These are phyloP conservation scores for Macaranga tanarius DNA, from an alignment of 441 rosid genomes.

Conservation along the genomic window DNA sequence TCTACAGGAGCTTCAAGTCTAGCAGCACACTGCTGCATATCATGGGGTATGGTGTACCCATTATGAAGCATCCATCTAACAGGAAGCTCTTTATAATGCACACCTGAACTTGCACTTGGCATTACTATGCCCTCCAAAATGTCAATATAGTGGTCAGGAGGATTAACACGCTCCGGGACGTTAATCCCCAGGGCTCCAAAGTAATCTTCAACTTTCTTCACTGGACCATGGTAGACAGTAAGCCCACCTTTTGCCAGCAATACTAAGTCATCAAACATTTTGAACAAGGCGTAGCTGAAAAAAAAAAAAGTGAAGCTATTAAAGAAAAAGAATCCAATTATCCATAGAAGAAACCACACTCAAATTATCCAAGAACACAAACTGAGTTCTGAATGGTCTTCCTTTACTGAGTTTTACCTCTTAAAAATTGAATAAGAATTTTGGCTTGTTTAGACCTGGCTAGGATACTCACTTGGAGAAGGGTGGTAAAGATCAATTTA, in stretches of 20 bases:
- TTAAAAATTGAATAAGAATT: background rate
- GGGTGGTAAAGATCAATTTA: no score
- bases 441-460: background rate
- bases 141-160: slow-evolving; percentile 92
- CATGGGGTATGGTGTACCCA: slow-evolving; percentile 68
- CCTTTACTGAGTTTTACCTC: background rate
- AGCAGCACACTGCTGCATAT: slow-evolving; percentile 51
- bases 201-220: slow-evolving; percentile 72
- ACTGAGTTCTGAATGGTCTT: background rate
- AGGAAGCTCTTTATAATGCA: slow-evolving; percentile 67
- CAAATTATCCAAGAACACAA: slow-evolving; percentile 3
- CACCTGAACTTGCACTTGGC: slow-evolving; percentile 40
- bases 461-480: background rate
- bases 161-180: slow-evolving; percentile 85
- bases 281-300: slow-evolving; percentile 86
- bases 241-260: slow-evolving; percentile 93
- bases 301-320: slow-evolving; percentile 24
- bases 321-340: background rate
- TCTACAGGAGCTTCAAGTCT: slow-evolving; percentile 25
- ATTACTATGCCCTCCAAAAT: slow-evolving; percentile 77
- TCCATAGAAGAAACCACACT: background rate
- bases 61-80: slow-evolving; percentile 90
- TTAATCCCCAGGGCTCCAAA: slow-evolving; percentile 72
- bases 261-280: slow-evolving; percentile 79
- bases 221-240: slow-evolving; percentile 80